Base-by-base conservation (phyloP, 208 protist genomes). In the Balamuthia mandrillaris region DNA sequence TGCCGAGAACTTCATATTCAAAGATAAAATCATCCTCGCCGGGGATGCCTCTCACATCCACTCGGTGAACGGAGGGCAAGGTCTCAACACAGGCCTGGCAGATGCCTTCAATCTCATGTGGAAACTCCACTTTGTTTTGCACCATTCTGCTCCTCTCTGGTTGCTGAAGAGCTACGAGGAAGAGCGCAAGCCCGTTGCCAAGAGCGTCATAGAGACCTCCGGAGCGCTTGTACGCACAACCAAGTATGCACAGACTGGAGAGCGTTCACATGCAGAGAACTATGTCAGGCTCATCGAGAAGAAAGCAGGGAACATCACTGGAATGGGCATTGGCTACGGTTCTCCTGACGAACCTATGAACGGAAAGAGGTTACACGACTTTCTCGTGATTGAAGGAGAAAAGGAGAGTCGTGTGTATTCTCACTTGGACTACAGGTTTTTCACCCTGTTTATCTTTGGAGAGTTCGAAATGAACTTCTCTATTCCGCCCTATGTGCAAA, bases 21-120 rank as follows among this genome's bases (percentile, higher is more conserved):
- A 42, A 27, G 37, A 44, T 37, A 35, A 29, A 21, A 81, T 81
- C 72, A 27, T 44, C 37, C 58, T 81, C 21, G 72, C 41, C 35
- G 72, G 72, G 24, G 72, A 81, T 27, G 72, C 72, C 35, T 37
- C 72, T 9, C 72, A 81, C 41, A 61, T 81, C 35, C 72, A 81
- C 41, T 16, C 72, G 39, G 72, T 81, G 18, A 81, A 81, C 41
- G 72, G 72, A 21, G 72, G 72, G 37, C 72, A 81, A 81, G 72
- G 72, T 16, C 72, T 81, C 58, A 81, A 81, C 42, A 81, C 72
- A 3, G 72, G 72, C 39, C 35, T 51, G 52, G 33, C 72, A n/a
- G 72, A 81, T 29, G 72, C 37, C 3, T 81, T 81, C 42, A 45
- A 37, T 16, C 42, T 81, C 42, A 45, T 29, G 31, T 81, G 72